Base-by-base conservation (phyloP, 352 stramenopile genomes). In the Discostella stelligera region DNA sequence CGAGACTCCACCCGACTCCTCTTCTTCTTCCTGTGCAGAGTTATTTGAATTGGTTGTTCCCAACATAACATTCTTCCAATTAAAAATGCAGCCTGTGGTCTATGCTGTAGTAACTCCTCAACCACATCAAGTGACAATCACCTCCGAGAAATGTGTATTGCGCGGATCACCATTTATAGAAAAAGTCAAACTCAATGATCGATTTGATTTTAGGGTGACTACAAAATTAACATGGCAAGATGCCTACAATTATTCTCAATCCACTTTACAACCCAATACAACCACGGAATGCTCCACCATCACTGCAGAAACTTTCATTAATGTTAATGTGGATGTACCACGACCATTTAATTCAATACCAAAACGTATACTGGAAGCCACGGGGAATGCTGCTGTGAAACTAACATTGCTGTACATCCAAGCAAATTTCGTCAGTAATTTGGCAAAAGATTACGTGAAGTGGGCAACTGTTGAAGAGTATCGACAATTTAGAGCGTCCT, bases 141-240 rank as follows among this genome's bases (percentile, higher is more conserved):
- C 52, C 1, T 79, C 70, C 9, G 48, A 66, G 16, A 80, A 72
- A 64, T 83, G 76, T 27, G 30, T 74, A 61, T 50, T 83, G 7
- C 25, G 58, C 48, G 76, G 76, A 16, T 83, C 76, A 14, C 53
- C 58, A 30, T 83, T 83, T 65, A 77, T 83, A 32, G 76, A 79
- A 27, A 80, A 79, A 52, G 66, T 76, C 0, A 67, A 73, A 54
- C 66, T 83, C 16, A 83, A 83, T 61, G 76, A 83, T 52, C 32
- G 70, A 39, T 83, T 83, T 50, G 61, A 76, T 56, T 83, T 83
- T 44, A 32, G 25, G 21, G 76, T 83, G 13, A 56, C 49, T 3
- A 66, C 46, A 46, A 71, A 52, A 18, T 66, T 83, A 21, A 83
- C 76, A 49, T 83, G 76, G 76, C 49, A 64, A 7, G 76, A 83